These are phyloP conservation scores for Areca catechu DNA, from an alignment of 176 grass and related monocot genomes.

Conservation along the genomic window DNA sequence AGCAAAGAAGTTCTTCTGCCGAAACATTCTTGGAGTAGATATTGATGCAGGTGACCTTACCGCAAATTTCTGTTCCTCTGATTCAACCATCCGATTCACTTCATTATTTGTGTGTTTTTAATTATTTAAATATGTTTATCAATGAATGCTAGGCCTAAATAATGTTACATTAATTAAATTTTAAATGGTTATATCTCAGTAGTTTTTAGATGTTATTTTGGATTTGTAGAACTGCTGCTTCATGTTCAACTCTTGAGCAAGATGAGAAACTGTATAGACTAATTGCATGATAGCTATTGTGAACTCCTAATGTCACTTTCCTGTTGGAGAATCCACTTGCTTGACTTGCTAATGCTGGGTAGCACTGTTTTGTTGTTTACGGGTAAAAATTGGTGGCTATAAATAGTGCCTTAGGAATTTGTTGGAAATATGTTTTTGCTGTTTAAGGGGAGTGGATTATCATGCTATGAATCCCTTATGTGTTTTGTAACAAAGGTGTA, in stretches of 20 bases:
- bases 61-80: not conserved
- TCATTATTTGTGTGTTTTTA: no score
- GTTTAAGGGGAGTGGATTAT: conserved; percentile 25
- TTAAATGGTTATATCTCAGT: no score
- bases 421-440: conserved; percentile 21
- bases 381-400: not conserved
- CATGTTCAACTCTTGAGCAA: no score
- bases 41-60: conserved; percentile 58
- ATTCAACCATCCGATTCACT: no score
- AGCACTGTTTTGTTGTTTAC: conserved; percentile 4
- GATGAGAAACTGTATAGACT: no score
- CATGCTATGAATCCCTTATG: conserved; percentile 2
- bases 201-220: no score
- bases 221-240: no score
- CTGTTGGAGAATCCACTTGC: conserved; percentile 14
- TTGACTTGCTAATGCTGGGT: conserved; percentile 3
- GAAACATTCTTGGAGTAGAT: conserved; percentile 80
- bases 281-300: not conserved
- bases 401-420: conserved; percentile 9
- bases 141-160: no score
- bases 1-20: conserved; percentile 76
- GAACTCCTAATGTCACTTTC: conserved; percentile 11
- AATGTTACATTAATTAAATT: no score
- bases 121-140: no score
- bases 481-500: conserved; percentile 15